These are phyloP conservation scores for Hericium alpestre DNA, from an alignment of 768 basidiomycete species.

Conservation along the genomic window DNA sequence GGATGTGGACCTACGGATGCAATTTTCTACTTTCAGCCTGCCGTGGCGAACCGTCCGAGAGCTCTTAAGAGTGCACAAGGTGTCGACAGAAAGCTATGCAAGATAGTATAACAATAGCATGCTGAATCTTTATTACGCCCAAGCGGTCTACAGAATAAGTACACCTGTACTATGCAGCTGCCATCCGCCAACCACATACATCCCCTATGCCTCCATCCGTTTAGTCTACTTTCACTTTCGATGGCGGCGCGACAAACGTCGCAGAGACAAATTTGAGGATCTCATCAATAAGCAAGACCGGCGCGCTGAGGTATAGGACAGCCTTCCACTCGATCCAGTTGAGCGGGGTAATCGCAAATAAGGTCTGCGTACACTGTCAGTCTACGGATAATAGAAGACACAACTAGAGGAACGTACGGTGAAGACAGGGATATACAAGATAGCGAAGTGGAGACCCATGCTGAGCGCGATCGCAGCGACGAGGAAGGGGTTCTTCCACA, in stretches of 20 bases:
- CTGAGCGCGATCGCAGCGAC: constrained; percentile 82
- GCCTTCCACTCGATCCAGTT: constrained; percentile 96
- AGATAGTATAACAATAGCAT: neutral
- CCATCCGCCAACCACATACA: neutral
- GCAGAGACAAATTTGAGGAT: constrained; percentile 73
- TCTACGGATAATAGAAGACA: neutral
- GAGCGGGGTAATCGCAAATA: constrained; percentile 89
- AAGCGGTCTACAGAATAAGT: neutral
- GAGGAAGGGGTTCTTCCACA: constrained; percentile 93
- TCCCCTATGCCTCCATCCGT: neutral
- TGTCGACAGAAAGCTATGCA: too few species aligned
- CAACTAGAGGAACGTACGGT: constrained; percentile 42
- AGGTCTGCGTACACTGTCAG: constrained; percentile 30
- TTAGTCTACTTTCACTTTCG: constrained; percentile 40
- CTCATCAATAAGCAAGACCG: constrained; percentile 87
- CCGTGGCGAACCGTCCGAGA: too few species aligned
- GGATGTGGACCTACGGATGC: too few species aligned
- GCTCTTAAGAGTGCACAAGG: too few species aligned
- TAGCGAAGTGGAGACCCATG: constrained; percentile 89
- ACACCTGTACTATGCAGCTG: neutral
- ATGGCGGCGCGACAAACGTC: constrained; percentile 46
- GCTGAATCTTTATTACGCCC: neutral
- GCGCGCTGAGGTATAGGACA: constrained; percentile 77
- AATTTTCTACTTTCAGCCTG: too few species aligned
- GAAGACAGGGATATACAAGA: constrained; percentile 96